Base-by-base conservation (phyloP, 768 basidiomycete species). In the Rhizopogon vesiculosus region DNA sequence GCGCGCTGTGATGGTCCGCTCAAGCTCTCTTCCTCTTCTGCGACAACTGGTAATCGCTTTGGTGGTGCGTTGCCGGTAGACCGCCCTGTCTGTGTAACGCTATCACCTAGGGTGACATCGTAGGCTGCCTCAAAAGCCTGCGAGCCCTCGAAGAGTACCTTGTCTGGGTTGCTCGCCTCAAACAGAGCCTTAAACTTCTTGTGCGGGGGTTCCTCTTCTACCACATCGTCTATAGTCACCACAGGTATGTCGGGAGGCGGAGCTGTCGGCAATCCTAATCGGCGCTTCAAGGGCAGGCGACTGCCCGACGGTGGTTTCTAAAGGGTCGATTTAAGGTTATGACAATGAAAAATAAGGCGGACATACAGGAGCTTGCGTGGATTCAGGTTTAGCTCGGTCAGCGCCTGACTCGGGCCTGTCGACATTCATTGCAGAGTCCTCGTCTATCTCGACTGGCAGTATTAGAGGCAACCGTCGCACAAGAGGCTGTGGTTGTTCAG, bases 121-220 rank as follows among this genome's bases (percentile, higher is more conserved):
- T 56, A 59, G 15, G 54, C 58, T 2, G 52, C 66, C 51, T 45
- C 56, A 19, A 57, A 38, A 40, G 54, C 54, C 5, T 59, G 49
- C 9, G 59, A 53, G 49, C 58, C 65, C 18, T 72, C 68, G 22
- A 69, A 63, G 43, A 59, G 57, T 61, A 74, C 60, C 58, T 70
- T 66, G 58, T 76, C 76, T 29, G 83, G 85, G 62, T 84, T 75
- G 42, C 75, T 85, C 8, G 82, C 80, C 16, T 89, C 87, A 58
- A 87, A 89, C 10, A 89, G 72, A 0, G 83, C 81, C 61, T 82
- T 85, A 73, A 84, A 87, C 66, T 82, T 87, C 64, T 89, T 89
- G 28, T 81, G 66, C 2, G 84, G 80, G 0, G 84, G 87, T 58
- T 84, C 84, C 53, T 59, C 52, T 7, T 19, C 56, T 8, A 40